phyloP scores from a whole-genome alignment of 176 grass and related monocot species.

The Puccinellia tenuiflora region DNA sequence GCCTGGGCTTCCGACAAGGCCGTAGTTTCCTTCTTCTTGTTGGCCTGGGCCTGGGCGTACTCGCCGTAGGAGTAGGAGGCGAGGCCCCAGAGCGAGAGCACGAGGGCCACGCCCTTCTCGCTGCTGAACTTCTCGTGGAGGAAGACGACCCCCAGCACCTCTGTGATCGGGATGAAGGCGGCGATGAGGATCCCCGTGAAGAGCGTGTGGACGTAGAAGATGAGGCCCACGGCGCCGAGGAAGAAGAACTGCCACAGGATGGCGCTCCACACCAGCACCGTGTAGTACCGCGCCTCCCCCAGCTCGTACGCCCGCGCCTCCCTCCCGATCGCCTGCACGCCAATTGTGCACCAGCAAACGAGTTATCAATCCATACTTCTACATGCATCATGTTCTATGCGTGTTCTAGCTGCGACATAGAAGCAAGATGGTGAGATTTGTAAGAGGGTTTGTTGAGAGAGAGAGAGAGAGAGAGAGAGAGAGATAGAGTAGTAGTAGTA shows the following conservation, averaged over 20 bases:
- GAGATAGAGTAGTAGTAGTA: no score
- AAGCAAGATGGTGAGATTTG: no score
- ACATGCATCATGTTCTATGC: no score
- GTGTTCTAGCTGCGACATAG: no score
- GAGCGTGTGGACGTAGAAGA: conserved; percentile 62
- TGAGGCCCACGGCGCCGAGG: conserved; percentile 55
- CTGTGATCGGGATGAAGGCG: conserved; percentile 55
- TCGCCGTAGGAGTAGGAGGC: conserved; percentile 74
- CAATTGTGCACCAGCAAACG: no score
- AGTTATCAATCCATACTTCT: background rate
- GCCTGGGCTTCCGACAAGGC: background rate
- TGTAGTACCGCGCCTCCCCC: conserved; percentile 44
- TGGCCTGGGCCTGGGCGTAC: conserved; percentile 31
- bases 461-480: no score
- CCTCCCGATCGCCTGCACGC: conserved; percentile 42
- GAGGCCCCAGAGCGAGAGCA: conserved; percentile 72
- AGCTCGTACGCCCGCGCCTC: conserved; percentile 38
- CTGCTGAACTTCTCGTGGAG: conserved; percentile 68
- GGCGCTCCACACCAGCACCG: conserved; percentile 28
- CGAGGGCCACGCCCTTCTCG: conserved; percentile 56
- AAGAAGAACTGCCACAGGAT: conserved; percentile 66
- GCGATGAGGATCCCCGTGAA: conserved; percentile 65
- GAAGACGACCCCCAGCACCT: conserved; percentile 51
- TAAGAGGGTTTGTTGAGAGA: no score
- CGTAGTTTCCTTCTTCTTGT: conserved; percentile 23